Conservation (phyloP, 768 basidiomycete species). For the Mrakia gelida region DNA sequence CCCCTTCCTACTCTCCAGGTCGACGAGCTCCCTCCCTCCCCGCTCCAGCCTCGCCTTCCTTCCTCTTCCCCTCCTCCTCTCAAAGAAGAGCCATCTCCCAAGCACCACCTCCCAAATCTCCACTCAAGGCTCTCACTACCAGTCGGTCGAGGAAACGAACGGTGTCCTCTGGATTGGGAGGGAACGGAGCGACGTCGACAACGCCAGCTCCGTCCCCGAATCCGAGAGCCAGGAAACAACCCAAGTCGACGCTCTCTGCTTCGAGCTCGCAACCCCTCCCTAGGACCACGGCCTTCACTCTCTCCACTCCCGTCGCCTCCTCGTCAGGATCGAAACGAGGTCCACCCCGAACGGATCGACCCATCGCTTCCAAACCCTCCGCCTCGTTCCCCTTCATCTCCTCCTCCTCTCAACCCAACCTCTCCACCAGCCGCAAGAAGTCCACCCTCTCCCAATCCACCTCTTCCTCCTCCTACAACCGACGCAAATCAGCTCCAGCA, state of each 20-base stretch:
- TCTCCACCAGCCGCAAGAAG: slow-evolving; percentile 4
- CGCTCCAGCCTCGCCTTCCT: neutral
- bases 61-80: neutral
- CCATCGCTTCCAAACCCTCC: neutral
- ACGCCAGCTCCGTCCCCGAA: slow-evolving; percentile 1
- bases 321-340: neutral
- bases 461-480: neutral
- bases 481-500: slow-evolving; percentile 19
- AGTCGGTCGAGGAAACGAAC: slow-evolving; percentile 11
- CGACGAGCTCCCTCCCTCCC: slow-evolving; percentile 10
- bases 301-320: slow-evolving; percentile 18
- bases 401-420: neutral
- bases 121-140: slow-evolving; percentile 2
- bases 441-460: slow-evolving; percentile 27
- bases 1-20: neutral
- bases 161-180: neutral
- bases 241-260: neutral
- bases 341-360: slow-evolving; percentile 21
- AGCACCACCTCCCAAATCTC: slow-evolving; percentile 7
- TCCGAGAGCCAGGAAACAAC: slow-evolving; percentile 15
- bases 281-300: neutral
- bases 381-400: slow-evolving; percentile 18
- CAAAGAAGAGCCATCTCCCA: slow-evolving; percentile 10
- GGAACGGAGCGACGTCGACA: neutral
- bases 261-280: too few relatives aligned